Percentiles rank a stretch among this genome's conserved stretches.
phyloP scores from a whole-genome alignment of 345 rosid species.

The Salix purpurea region DNA sequence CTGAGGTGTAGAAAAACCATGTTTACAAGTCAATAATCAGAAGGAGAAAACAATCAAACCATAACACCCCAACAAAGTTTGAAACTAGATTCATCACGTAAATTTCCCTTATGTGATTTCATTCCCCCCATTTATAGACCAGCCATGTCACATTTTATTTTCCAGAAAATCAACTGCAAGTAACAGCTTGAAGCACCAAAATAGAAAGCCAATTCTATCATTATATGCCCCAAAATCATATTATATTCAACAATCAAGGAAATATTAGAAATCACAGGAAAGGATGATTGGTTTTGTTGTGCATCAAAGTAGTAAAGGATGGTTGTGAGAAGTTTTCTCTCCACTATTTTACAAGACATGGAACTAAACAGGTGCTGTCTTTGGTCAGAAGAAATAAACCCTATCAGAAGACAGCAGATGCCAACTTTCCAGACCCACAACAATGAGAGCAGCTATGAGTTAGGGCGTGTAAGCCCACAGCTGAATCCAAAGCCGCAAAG shows the following conservation, averaged over 20 bases:
- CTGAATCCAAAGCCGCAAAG: not conserved
- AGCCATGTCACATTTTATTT: not conserved
- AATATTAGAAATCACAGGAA: not conserved
- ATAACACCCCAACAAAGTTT: not conserved
- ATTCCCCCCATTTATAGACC: not conserved
- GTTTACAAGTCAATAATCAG: constrained; percentile 9
- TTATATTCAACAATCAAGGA: not conserved
- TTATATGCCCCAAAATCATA: not conserved
- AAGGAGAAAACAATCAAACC: not conserved
- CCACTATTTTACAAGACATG: not conserved
- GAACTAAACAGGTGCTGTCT: not conserved
- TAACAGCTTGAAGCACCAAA: not conserved
- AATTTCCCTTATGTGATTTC: not conserved
- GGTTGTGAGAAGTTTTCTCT: not conserved
- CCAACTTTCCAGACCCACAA: not conserved
- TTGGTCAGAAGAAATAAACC: not conserved
- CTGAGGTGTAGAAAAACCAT: constrained; percentile 61
- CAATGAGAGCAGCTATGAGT: not conserved
- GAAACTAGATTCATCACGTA: not conserved
- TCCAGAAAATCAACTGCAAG: not conserved
- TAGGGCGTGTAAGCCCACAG: not conserved
- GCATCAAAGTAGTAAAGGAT: not conserved
- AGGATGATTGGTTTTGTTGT: not conserved
- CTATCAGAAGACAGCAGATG: not conserved
- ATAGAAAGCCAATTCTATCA: not conserved